Percentiles rank a stretch among this genome's conserved stretches.
Evolutionary conservation across 345 rosid species (phyloP).

Genomic region (Acer campestre): DNA sequence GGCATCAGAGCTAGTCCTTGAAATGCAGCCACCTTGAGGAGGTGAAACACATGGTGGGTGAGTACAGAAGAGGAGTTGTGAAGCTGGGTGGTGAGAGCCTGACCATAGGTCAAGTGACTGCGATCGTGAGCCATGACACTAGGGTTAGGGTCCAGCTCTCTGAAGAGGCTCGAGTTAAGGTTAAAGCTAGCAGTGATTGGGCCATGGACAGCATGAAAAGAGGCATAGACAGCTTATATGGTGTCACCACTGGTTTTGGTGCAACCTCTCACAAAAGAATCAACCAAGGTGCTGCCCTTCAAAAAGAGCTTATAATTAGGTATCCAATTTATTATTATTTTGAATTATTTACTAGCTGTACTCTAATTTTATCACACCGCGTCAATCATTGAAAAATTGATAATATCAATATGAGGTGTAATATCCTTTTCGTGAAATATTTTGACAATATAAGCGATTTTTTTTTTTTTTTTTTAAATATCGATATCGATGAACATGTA

Average conservation of each 20-base stretch:
- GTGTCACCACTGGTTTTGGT: slow-evolving; percentile 79
- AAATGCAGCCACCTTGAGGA: slow-evolving; percentile 88
- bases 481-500: too few species aligned
- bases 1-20: slow-evolving; percentile 72
- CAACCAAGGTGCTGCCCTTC: slow-evolving; percentile 69
- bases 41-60: slow-evolving; percentile 73
- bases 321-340: slow-evolving; percentile 4
- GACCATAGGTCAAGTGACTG: slow-evolving; percentile 76
- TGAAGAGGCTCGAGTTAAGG: slow-evolving; percentile 53
- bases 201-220: slow-evolving; percentile 78
- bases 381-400: too few species aligned
- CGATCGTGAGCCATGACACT: slow-evolving; percentile 40
- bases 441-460: too few species aligned
- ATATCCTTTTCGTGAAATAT: too few species aligned
- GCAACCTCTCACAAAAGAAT: slow-evolving; percentile 77
- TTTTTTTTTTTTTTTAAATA: too few species aligned
- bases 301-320: slow-evolving; percentile 78
- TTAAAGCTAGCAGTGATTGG: slow-evolving; percentile 84
- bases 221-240: slow-evolving; percentile 67
- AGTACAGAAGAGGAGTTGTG: slow-evolving; percentile 59
- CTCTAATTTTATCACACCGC: too few species aligned
- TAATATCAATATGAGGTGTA: too few species aligned
- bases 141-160: slow-evolving; percentile 52
- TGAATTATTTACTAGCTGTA: too few species aligned
- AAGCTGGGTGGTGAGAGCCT: slow-evolving; percentile 69